These are phyloP conservation scores for Dictyostelium capitatum DNA, from an alignment of 78 protist genomes.

Conservation along the genomic window DNA sequence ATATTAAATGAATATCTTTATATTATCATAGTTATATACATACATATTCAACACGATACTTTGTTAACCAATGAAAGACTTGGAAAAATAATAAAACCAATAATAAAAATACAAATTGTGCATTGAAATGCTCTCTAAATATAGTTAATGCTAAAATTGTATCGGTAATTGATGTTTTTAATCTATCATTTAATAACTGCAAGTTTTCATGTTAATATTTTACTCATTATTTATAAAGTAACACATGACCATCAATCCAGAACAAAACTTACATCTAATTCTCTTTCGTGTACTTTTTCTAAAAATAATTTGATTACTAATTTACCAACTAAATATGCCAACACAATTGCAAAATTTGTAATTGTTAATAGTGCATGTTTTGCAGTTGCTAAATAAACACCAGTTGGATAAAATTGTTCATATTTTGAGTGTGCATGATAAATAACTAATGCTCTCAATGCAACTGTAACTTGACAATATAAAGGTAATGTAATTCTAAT, in stretches of 20 bases:
- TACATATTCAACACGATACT: slow-evolving; percentile 91
- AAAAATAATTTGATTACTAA: slow-evolving; percentile 30
- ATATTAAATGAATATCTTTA: no score
- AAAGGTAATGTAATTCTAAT: slow-evolving; percentile 41
- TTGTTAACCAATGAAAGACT: slow-evolving; percentile 92
- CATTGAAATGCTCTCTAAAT: slow-evolving; percentile 92
- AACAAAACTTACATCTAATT: slow-evolving; percentile 65
- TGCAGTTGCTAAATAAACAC: slow-evolving; percentile 66
- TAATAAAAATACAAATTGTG: slow-evolving; percentile 81
- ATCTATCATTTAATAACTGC: slow-evolving; percentile 74
- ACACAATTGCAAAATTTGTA: slow-evolving; percentile 56
- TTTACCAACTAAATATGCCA: slow-evolving; percentile 60
- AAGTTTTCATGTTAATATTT: background rate
- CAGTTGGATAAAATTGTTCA: slow-evolving; percentile 86
- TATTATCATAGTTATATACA: background rate
- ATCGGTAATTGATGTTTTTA: slow-evolving; percentile 93
- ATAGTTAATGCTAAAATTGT: slow-evolving; percentile 94
- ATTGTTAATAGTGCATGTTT: slow-evolving; percentile 47
- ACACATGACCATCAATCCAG: no score
- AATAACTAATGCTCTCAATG: slow-evolving; percentile 34
- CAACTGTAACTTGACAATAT: slow-evolving; percentile 50
- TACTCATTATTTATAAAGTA: background rate
- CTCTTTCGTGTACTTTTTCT: slow-evolving; percentile 81
- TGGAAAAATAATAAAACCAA: slow-evolving; percentile 87
- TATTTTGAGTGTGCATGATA: slow-evolving; percentile 35